These are phyloP conservation scores for Raphanus sativus DNA, from an alignment of 345 rosid genomes.

Conservation along the genomic window DNA sequence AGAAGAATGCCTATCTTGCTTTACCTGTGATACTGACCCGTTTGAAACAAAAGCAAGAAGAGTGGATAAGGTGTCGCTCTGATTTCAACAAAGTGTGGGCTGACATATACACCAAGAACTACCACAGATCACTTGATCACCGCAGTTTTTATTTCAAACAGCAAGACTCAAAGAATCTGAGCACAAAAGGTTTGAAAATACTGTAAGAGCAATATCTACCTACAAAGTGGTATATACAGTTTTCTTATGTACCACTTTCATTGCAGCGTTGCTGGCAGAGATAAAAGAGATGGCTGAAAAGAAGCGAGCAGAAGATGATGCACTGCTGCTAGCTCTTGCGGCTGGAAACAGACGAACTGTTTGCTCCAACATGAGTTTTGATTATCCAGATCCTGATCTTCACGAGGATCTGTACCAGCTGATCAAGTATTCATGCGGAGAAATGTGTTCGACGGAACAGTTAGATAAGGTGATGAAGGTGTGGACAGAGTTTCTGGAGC, in stretches of 20 bases:
- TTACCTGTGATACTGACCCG: conserved; percentile 92
- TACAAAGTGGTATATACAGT: not conserved
- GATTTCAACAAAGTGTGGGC: conserved; percentile 99
- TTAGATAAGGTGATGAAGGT: conserved; percentile 84
- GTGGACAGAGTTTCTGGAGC: conserved; percentile 95
- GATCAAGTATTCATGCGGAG: conserved; percentile 86
- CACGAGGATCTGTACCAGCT: conserved; percentile 96
- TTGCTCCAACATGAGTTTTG: conserved; percentile 70
- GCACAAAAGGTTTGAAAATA: conserved; percentile 56
- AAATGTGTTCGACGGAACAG: conserved; percentile 89
- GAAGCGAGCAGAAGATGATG: conserved; percentile 75
- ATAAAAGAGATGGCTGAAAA: conserved; percentile 87
- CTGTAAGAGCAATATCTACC: not conserved
- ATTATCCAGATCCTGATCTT: conserved; percentile 72
- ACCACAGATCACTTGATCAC: conserved; percentile 95
- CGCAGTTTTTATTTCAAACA: conserved; percentile 98
- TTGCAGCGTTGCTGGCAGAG: conserved; percentile 82
- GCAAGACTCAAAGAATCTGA: conserved; percentile 89
- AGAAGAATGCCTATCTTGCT: conserved; percentile 82
- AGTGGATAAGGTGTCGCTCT: conserved; percentile 89
- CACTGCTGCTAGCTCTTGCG: conserved; percentile 77
- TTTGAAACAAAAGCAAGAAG: conserved; percentile 95
- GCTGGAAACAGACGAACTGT: conserved; percentile 73
- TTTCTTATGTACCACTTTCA: conserved; percentile 19
- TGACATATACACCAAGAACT: conserved; percentile 88